A percentile compares a stretch with the other conserved stretches of the same genome.
phyloP scores from a whole-genome alignment of 2,329 filamentous ascomycete species.

The Didymella exigua region DNA sequence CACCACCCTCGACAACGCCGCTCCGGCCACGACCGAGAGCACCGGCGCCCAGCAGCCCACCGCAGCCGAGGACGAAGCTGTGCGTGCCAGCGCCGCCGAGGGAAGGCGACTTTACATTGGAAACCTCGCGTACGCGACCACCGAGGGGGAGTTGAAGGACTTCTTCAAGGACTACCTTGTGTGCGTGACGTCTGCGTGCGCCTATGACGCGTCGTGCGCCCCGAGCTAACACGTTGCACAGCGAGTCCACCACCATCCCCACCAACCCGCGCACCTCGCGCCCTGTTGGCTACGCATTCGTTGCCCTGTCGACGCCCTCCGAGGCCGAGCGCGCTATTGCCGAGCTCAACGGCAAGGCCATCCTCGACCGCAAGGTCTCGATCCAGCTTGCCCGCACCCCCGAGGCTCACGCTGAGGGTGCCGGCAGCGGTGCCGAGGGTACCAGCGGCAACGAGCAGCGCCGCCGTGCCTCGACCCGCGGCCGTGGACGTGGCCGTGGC shows the following conservation, averaged over 20 bases:
- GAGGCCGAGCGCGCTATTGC: constrained; percentile 95
- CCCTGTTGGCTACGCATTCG: constrained; percentile 98
- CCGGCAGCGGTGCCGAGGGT: constrained; percentile 74
- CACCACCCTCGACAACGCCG: constrained; percentile 64
- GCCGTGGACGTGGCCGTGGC: constrained; percentile 62
- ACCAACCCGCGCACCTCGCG: constrained; percentile 99
- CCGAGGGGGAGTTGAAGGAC: constrained; percentile 99
- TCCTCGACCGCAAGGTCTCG: constrained; percentile 97
- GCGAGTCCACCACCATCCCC: constrained; percentile 98
- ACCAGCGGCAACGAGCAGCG: constrained; percentile 68
- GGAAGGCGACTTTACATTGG: constrained; percentile 99
- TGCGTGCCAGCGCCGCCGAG: constrained; percentile 96
- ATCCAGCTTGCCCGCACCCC: constrained; percentile 98
- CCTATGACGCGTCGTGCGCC: constrained; percentile 20
- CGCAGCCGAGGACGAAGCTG: constrained; percentile 82
- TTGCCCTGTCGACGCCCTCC: constrained; percentile 91
- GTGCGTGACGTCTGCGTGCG: constrained; percentile 65
- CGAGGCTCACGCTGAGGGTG: constrained; percentile 78
- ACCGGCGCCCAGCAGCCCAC: constrained; percentile 67
- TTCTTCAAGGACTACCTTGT: constrained; percentile 99
- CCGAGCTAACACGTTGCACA: constrained; percentile 52
- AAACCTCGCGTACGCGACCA: constrained; percentile 99
- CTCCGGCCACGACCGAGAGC: constrained; percentile 51
- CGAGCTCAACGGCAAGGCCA: constrained; percentile 96
- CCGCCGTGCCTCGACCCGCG: constrained; percentile 61